Base-by-base conservation (phyloP, 2,329 filamentous ascomycete species). In the Fonsecaea pugnacius region DNA sequence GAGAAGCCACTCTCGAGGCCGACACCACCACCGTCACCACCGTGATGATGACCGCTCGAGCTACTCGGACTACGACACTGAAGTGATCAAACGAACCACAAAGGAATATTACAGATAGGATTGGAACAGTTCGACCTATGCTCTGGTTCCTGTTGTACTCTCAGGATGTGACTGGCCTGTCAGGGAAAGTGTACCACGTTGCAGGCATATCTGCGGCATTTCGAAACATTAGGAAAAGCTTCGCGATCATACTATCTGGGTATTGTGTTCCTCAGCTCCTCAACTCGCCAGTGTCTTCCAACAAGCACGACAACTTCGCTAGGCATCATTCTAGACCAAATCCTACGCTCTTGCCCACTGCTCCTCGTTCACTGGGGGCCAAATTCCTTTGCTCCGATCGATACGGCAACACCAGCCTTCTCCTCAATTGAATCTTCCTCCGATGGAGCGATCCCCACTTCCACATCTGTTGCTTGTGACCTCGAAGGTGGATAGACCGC, bases 401-500 rank as follows among this genome's bases (percentile, higher is more conserved):
- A 38, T 9, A 67, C 65, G 40, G 64, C 62, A 27, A 67, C 55
- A 12, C 50, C 62, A 18, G 48, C 52, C 55, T 67, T 67, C 55
- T 67, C 65, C 30, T 60, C 53, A 21, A 61, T 56, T 0, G 58
- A 62, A 24, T 51, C 65, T 38, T 67, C 56, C 18, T 67, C 65
- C 4, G 65, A 64, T 27, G 60, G 58, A 18, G 58, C 33, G 56
- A 60, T 51, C 16, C 58, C 58, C 12, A 67, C 54, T 50, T 67
- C 65, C 16, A 67, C 35, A 40, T 67, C 65, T 16, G 30, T 40
- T 6, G 32, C 21, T 38, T 63, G 48, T 27, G 53, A 71, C 30
- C 72, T 74, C 51, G 76, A 72, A 32, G 73, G 72, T 18, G 76
- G 77, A 61, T 76, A 76, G 1, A 78, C 76, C 12, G 77, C 75